A percentile compares a stretch with the other conserved stretches of the same genome.
Evolutionary conservation across 2,329 filamentous ascomycete genomes (phyloP).

Genomic region (Neopestalotiopsis rosae): DNA sequence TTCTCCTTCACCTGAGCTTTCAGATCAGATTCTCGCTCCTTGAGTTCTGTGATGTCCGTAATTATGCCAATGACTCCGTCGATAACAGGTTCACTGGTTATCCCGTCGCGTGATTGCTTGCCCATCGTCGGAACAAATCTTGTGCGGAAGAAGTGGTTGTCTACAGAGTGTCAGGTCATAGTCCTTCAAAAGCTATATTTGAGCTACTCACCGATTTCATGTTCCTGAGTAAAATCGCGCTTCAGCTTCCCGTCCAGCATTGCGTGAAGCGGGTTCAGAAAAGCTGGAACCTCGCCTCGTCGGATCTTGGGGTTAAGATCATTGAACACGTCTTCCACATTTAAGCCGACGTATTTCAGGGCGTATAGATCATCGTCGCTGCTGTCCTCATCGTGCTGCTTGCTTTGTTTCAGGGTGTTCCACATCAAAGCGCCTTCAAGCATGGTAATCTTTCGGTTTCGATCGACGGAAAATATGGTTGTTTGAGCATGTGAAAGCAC

Average conservation of each 20-base stretch:
- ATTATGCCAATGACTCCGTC: constrained; percentile 80
- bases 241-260: constrained; percentile 66
- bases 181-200: not conserved
- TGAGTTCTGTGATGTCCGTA: constrained; percentile 79
- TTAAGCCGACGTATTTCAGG: constrained; percentile 61
- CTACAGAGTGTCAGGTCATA: constrained; percentile 34
- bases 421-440: constrained; percentile 71
- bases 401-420: constrained; percentile 42
- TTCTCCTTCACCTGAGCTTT: constrained; percentile 72
- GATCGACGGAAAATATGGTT: constrained; percentile 76
- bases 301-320: constrained; percentile 49
- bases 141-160: constrained; percentile 72
- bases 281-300: constrained; percentile 50
- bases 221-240: constrained; percentile 67
- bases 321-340: constrained; percentile 70
- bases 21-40: constrained; percentile 67
- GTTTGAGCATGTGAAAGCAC: constrained; percentile 78
- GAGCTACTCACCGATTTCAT: constrained; percentile 53
- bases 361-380: constrained; percentile 44
- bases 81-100: constrained; percentile 55
- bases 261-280: constrained; percentile 64
- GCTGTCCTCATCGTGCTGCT: constrained; percentile 3
- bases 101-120: constrained; percentile 58
- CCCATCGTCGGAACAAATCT: constrained; percentile 70
- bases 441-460: constrained; percentile 65